Conservation (phyloP, 805 yeast species). For the Candida yuanshanica region DNA sequence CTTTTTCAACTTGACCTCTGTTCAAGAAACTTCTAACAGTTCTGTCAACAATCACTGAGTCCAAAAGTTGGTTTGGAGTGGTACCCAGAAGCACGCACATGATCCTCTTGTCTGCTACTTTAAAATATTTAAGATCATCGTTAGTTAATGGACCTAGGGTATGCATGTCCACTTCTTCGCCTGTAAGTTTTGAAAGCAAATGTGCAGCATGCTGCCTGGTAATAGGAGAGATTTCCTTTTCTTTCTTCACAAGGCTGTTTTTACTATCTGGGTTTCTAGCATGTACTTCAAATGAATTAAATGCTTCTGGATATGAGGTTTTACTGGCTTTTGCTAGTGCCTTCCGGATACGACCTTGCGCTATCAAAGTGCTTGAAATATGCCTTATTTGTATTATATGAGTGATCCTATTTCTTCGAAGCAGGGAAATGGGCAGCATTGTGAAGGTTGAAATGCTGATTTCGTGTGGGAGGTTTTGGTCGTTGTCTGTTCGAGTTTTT, state of each 20-base stretch:
- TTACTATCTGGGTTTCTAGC: not conserved
- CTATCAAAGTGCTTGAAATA: not conserved
- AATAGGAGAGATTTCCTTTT: conserved; percentile 5
- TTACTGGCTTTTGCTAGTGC: conserved; percentile 5
- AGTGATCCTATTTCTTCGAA: not conserved
- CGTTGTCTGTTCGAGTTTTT: no score
- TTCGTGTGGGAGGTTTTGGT: no score
- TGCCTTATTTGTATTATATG: not conserved
- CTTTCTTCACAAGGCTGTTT: not conserved
- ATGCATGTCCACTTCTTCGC: conserved; percentile 18
- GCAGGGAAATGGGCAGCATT: not conserved
- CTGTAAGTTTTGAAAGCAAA: conserved; percentile 14
- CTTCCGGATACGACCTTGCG: conserved; percentile 6
- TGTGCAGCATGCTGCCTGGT: conserved; percentile 23
- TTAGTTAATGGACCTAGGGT: conserved; percentile 32
- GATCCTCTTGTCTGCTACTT: conserved; percentile 38
- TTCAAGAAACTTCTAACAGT: conserved; percentile 49
- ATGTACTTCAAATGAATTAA: conserved; percentile 4
- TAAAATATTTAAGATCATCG: conserved; percentile 27
- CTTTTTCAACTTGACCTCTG: conserved; percentile 46
- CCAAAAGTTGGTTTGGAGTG: conserved; percentile 49
- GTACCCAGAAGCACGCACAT: conserved; percentile 54
- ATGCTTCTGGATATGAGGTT: conserved; percentile 2
- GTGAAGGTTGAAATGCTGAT: no score
- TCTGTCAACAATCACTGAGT: conserved; percentile 48